Percentiles rank a stretch among this genome's conserved stretches.
phyloP scores from a whole-genome alignment of 495 filamentous ascomycete genomes.

The Aspergillus heteromorphus region DNA sequence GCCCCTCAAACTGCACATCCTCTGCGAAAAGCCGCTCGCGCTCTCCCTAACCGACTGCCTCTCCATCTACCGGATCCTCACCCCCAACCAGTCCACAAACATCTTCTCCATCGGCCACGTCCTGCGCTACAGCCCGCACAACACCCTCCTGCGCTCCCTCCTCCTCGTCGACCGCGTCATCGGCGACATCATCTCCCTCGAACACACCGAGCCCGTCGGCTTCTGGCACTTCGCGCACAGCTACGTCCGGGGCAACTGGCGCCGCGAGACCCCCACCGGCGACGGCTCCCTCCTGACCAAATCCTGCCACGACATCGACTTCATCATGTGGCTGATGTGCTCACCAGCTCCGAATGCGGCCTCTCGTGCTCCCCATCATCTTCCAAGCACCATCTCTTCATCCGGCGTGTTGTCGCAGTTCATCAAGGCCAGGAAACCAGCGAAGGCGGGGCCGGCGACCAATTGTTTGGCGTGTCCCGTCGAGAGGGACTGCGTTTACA shows the following conservation, averaged over 20 bases:
- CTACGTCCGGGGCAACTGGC: conserved; percentile 94
- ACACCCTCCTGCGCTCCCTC: conserved; percentile 73
- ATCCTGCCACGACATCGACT: conserved; percentile 89
- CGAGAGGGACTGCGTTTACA: conserved; percentile 72
- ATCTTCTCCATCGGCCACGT: conserved; percentile 79
- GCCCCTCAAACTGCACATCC: conserved; percentile 67
- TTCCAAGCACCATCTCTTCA: conserved; percentile 65
- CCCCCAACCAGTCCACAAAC: conserved; percentile 10
- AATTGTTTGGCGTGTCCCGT: conserved; percentile 81
- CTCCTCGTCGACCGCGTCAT: conserved; percentile 63
- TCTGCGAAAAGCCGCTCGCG: conserved; percentile 93
- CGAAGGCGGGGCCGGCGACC: conserved; percentile 65
- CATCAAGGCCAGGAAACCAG: conserved; percentile 65
- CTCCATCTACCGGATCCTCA: conserved; percentile 58
- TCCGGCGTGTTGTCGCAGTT: conserved; percentile 63
- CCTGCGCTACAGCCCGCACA: conserved; percentile 84
- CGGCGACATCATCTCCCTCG: conserved; percentile 80
- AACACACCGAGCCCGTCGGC: conserved; percentile 90
- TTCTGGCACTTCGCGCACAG: conserved; percentile 96
- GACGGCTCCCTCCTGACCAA: conserved; percentile 74
- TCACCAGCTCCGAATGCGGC: too few species aligned
- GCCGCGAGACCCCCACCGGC: conserved; percentile 56
- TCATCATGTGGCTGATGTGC: conserved; percentile 91
- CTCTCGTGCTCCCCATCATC: conserved; percentile 60
- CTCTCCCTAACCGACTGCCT: conserved; percentile 72